These are phyloP conservation scores for Datura wrightii DNA, from an alignment of 257 asterid genomes.

Conservation along the genomic window DNA sequence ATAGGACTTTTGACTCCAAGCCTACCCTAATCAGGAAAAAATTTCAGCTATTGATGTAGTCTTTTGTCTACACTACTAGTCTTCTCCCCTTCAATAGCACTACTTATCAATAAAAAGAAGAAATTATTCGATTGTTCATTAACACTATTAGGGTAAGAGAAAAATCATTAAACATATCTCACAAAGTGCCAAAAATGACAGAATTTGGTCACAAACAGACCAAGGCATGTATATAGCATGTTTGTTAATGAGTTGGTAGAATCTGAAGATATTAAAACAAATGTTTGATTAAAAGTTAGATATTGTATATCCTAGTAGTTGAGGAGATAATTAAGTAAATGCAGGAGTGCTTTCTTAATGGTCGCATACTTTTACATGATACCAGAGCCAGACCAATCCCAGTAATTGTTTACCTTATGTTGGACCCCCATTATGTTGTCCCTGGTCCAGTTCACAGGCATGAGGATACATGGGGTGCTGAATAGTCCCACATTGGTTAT, in stretches of 20 bases:
- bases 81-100: not conserved
- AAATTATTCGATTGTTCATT: not conserved
- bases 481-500: no score
- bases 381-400: no score
- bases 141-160: not conserved
- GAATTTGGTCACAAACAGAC: not conserved
- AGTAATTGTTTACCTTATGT: no score
- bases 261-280: not conserved
- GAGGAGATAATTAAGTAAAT: no score
- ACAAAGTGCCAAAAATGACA: not conserved
- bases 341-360: no score
- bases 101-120: not conserved
- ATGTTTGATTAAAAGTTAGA: not conserved
- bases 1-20: not conserved
- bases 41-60: not conserved
- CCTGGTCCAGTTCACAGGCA: no score
- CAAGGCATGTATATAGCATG: not conserved
- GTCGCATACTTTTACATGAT: no score
- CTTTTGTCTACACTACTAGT: not conserved
- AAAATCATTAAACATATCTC: not conserved
- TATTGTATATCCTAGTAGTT: no score
- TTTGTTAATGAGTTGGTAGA: not conserved
- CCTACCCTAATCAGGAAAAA: not conserved
- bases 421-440: no score
- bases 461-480: no score